Evolutionary conservation across 1,284 basidiomycete genomes (phyloP).

Genomic region (Irpex lacteus): DNA sequence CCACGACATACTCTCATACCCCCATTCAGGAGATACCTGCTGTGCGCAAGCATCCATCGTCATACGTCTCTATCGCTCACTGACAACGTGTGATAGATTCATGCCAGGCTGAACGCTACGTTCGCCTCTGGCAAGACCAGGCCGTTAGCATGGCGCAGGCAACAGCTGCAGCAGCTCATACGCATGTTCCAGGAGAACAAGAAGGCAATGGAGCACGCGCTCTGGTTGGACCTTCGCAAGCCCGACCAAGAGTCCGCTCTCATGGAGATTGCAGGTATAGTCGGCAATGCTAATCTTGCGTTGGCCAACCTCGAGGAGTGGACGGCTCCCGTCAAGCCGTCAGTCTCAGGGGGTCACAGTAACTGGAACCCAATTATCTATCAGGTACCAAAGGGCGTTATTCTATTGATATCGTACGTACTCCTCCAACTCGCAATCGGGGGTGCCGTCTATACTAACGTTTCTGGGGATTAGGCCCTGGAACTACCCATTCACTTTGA

Average conservation of each 20-base stretch:
- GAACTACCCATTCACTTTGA: slow-evolving; percentile 56
- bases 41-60: not conserved
- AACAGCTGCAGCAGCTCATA: slow-evolving; percentile 61
- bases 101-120: slow-evolving; percentile 41
- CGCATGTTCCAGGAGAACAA: slow-evolving; percentile 43
- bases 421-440: not conserved
- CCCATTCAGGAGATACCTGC: slow-evolving; percentile 1
- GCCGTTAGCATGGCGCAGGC: slow-evolving; percentile 52
- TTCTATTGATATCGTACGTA: slow-evolving; percentile 36
- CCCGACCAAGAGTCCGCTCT: slow-evolving; percentile 37
- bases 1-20: not conserved
- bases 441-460: not conserved
- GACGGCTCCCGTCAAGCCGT: slow-evolving; percentile 43
- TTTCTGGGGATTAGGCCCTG: slow-evolving; percentile 35
- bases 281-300: slow-evolving; percentile 45
- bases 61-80: too few relatives aligned
- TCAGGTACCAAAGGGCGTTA: slow-evolving; percentile 51
- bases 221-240: slow-evolving; percentile 53
- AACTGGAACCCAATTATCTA: slow-evolving; percentile 43
- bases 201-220: slow-evolving; percentile 40
- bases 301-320: slow-evolving; percentile 50
- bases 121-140: slow-evolving; percentile 52
- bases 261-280: slow-evolving; percentile 35
- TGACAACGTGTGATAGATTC: slow-evolving; percentile 31
- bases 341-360: slow-evolving; percentile 32